A percentile compares a stretch with the other conserved stretches of the same genome.
phyloP scores from a whole-genome alignment of 495 filamentous ascomycete species.

The Aspergillus sclerotioniger region DNA sequence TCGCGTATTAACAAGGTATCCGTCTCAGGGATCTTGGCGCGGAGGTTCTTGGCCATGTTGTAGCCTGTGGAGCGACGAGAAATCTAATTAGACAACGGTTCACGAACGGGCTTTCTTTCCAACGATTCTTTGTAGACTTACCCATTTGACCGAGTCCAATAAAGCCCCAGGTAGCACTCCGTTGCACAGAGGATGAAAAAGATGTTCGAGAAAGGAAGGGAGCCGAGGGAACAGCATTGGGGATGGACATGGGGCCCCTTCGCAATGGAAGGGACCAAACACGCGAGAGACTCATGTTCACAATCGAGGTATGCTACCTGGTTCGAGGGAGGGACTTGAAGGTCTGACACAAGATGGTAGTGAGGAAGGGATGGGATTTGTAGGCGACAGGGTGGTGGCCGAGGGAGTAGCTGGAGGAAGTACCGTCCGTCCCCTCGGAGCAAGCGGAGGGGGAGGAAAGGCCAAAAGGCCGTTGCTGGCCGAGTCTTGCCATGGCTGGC shows the following conservation, averaged over 20 bases:
- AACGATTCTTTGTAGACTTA: slow-evolving; percentile 39
- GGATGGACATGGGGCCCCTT: slow-evolving; percentile 17
- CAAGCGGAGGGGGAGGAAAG: slow-evolving; percentile 6
- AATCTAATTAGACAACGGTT: slow-evolving; percentile 2
- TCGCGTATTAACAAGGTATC: slow-evolving; percentile 74
- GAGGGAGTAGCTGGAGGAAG: not conserved
- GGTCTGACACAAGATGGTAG: not conserved
- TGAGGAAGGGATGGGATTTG: not conserved
- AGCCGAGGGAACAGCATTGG: slow-evolving; percentile 15
- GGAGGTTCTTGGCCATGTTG: slow-evolving; percentile 85
- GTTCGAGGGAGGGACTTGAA: not conserved
- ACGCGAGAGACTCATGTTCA: slow-evolving; percentile 18
- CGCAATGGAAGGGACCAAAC: slow-evolving; percentile 19
- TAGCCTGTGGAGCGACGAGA: slow-evolving; percentile 51
- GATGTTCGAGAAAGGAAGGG: slow-evolving; percentile 27
- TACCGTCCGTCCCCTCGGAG: slow-evolving; percentile 5
- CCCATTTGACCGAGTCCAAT: slow-evolving; percentile 88
- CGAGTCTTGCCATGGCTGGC: slow-evolving; percentile 21
- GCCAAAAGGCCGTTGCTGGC: slow-evolving; percentile 17
- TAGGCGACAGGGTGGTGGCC: not conserved
- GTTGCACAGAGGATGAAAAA: slow-evolving; percentile 55
- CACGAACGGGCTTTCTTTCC: not conserved
- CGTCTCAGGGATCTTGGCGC: slow-evolving; percentile 65
- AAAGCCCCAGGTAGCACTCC: slow-evolving; percentile 73
- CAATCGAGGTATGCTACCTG: not conserved